Percentiles rank a stretch among this genome's conserved stretches.
phyloP scores from a whole-genome alignment of 768 basidiomycete genomes.

The Mycena vulgaris region DNA sequence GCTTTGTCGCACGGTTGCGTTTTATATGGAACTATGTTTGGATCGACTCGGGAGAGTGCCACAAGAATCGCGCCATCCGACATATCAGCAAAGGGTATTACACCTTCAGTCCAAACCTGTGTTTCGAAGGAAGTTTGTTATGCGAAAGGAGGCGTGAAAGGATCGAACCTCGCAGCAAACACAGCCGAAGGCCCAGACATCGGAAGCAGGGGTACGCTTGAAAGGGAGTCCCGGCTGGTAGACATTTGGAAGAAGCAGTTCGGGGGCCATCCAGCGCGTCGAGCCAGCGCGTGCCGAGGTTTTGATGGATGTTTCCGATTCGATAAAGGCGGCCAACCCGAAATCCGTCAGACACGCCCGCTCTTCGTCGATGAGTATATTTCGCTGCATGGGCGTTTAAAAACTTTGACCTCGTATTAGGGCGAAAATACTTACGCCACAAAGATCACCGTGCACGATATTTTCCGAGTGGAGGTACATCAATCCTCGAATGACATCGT shows the following conservation, averaged over 20 bases:
- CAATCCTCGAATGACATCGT: constrained; percentile 2
- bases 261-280: constrained; percentile 18
- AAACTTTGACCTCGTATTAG: neutral
- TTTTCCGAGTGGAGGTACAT: constrained; percentile 15
- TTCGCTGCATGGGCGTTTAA: neutral
- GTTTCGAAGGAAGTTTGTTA: neutral
- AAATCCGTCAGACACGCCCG: constrained; percentile 6
- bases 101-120: constrained; percentile 13
- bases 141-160: neutral
- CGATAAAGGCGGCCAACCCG: constrained; percentile 9
- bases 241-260: neutral
- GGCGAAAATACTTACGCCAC: neutral
- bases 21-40: neutral
- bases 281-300: neutral
- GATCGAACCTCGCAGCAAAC: constrained; percentile 18
- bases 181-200: too few species aligned
- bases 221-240: neutral
- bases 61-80: constrained; percentile 2
- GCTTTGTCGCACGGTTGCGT: too few species aligned
- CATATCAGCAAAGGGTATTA: constrained; percentile 3
- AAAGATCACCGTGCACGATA: constrained; percentile 14
- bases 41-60: neutral
- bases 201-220: constrained; percentile 2
- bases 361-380: neutral
- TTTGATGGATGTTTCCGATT: constrained; percentile 3